Base-by-base conservation (phyloP, 2,329 filamentous ascomycete genomes). In the Clarireedia paspali region DNA sequence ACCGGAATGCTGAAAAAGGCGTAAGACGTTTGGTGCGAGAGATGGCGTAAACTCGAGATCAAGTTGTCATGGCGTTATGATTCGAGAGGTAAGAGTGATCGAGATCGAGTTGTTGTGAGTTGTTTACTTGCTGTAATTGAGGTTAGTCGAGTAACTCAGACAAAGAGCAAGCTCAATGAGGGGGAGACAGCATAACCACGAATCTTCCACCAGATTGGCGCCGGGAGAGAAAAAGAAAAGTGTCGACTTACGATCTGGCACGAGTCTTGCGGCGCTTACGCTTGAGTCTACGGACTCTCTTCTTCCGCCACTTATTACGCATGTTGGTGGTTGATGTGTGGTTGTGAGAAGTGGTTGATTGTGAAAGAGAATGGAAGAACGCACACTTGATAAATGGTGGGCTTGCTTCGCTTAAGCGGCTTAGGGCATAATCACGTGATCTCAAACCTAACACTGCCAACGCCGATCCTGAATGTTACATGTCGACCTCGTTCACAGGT, bases 181-280 rank as follows among this genome's bases (percentile, higher is more conserved):
- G 30, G 20, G 26, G 56, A 50, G 56, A 47, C 48, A 9, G 46
- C 53, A 14, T 2, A 9, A 15, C 17, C 23, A 47, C 46, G 30
- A 26, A 50, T 50, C 52, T 49, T 36, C 26, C 3, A 36, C 2
- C 9, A 20, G 4, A 5, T 34, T 12, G 42, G 20, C 45, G 42
- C 12, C n/a, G 14, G 56, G 12, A 12, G 34, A 20, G 42, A 46
- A 10, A 4, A 2, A 12, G 23, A 6, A 20, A n/a, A 14, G 23
- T 44, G 44, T 57, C 44, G 62, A 78, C 91, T 84, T 83, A 97
- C 94, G 86, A 91, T 81, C 94, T 82, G 72, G 92, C 94, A 77
- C 94, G 86, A 81, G 94, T 96, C 92, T 99, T 99, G 91, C 94
- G 95, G 82, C 94, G 91, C 91, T 99, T 99, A 76, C 91, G 88